Conservation (phyloP, 805 yeast species). For the Peterozyma xylosa region DNA sequence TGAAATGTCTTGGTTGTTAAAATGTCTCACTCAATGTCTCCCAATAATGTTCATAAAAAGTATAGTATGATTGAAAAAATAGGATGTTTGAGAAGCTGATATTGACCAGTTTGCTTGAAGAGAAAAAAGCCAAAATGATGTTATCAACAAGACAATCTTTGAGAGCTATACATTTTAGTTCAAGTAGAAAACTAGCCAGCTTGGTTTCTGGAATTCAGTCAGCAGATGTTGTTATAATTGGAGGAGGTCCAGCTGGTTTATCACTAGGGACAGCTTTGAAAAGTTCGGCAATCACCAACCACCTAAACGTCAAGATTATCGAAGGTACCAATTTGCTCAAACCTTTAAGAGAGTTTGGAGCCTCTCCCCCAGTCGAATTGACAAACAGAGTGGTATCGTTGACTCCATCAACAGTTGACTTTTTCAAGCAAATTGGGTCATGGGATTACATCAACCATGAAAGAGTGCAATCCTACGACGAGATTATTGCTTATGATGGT, state of each 20-base stretch:
- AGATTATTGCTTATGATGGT: constrained; percentile 83
- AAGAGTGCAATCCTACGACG: constrained; percentile 75
- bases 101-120: neutral
- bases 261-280: constrained; percentile 79
- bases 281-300: constrained; percentile 51
- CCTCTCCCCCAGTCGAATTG: constrained; percentile 37
- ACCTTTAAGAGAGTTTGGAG: constrained; percentile 38
- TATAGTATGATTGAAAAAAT: neutral
- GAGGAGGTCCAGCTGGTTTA: constrained; percentile 97
- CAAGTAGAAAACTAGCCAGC: no score
- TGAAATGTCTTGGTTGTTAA: no score
- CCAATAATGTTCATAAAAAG: neutral
- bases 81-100: neutral
- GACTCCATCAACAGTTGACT: constrained; percentile 73
- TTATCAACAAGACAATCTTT: constrained; percentile 16
- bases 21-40: no score
- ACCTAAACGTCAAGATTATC: constrained; percentile 57
- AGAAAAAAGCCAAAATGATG: constrained; percentile 7
- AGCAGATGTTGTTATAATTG: constrained; percentile 78
- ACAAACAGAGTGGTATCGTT: constrained; percentile 81
- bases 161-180: neutral
- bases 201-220: neutral
- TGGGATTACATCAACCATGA: constrained; percentile 65
- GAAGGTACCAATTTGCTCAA: constrained; percentile 59
- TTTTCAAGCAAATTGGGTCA: constrained; percentile 62